These are phyloP conservation scores for Colletotrichum siamense DNA, from an alignment of 2,329 filamentous ascomycete genomes.

Conservation along the genomic window DNA sequence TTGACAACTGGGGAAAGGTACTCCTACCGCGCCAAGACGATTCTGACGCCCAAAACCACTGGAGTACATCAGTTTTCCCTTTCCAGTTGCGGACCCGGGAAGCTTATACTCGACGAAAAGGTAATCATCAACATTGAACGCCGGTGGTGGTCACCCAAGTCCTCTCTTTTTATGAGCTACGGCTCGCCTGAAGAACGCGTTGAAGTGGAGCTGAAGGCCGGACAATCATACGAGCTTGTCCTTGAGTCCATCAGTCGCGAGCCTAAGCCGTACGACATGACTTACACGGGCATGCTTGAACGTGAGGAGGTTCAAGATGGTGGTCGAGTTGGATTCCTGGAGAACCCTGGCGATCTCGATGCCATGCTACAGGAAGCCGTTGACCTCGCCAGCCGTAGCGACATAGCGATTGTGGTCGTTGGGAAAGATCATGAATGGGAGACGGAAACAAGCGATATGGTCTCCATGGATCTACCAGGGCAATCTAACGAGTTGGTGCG, in stretches of 20 bases:
- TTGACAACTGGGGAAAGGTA: neutral
- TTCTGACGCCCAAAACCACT: neutral
- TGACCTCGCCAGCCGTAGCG: neutral
- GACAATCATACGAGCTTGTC: neutral
- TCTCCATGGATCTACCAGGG: neutral
- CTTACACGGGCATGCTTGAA: neutral
- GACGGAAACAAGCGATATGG: neutral
- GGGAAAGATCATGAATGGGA: neutral
- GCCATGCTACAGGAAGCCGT: neutral
- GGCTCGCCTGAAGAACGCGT: neutral
- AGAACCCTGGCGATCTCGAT: neutral
- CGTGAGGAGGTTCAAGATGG: neutral
- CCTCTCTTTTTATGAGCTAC: neutral
- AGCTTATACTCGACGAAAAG: neutral
- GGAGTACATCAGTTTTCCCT: neutral
- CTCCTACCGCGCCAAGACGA: neutral
- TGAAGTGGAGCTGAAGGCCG: neutral
- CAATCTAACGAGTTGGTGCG: neutral
- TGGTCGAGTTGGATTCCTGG: neutral
- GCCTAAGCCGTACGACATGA: neutral
- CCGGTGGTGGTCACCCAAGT: neutral
- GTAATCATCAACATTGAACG: neutral
- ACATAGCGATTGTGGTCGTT: rapidly evolving
- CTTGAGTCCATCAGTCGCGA: neutral
- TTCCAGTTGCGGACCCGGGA: neutral